Conservation (phyloP, 345 rosid species). For the Lepidium africanum region DNA sequence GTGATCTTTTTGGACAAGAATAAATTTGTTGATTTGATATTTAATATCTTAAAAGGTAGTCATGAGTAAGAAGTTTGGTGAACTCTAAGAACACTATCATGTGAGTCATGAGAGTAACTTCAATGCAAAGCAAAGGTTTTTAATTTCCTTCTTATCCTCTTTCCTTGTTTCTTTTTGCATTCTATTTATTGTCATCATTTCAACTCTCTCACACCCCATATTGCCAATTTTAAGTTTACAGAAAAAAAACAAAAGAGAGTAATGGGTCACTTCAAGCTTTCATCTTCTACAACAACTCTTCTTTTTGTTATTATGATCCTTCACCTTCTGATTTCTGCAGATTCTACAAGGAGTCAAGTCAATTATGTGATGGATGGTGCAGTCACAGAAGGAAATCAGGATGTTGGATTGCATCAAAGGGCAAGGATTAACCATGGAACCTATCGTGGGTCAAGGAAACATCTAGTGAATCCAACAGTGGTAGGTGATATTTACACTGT, state of each 20-base stretch:
- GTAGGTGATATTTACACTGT: neutral
- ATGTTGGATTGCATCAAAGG: neutral
- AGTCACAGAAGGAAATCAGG: neutral
- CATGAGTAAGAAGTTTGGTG: conserved; percentile 12
- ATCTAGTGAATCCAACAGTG: conserved; percentile 18
- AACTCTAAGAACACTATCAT: conserved; percentile 20
- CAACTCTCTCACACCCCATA: conserved; percentile 2
- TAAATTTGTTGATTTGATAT: neutral
- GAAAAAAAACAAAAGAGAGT: neutral
- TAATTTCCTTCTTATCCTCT: neutral
- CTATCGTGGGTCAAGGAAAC: conserved; percentile 18
- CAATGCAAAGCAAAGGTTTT: conserved; percentile 25
- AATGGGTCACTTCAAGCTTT: conserved; percentile 24
- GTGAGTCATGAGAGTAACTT: conserved; percentile 29
- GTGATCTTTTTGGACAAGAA: conserved; percentile 24
- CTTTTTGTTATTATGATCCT: conserved; percentile 4
- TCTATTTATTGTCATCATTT: conserved; percentile 26
- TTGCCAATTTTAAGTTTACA: neutral
- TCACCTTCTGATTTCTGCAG: conserved; percentile 15
- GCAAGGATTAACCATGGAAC: conserved; percentile 28
- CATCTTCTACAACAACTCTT: conserved; percentile 6
- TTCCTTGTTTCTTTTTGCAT: neutral
- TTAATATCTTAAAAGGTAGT: neutral
- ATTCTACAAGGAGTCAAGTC: conserved; percentile 8
- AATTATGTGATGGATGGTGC: neutral